phyloP scores from a whole-genome alignment of 1,284 basidiomycete species.

The Cryptococcus jaspeensis region DNA sequence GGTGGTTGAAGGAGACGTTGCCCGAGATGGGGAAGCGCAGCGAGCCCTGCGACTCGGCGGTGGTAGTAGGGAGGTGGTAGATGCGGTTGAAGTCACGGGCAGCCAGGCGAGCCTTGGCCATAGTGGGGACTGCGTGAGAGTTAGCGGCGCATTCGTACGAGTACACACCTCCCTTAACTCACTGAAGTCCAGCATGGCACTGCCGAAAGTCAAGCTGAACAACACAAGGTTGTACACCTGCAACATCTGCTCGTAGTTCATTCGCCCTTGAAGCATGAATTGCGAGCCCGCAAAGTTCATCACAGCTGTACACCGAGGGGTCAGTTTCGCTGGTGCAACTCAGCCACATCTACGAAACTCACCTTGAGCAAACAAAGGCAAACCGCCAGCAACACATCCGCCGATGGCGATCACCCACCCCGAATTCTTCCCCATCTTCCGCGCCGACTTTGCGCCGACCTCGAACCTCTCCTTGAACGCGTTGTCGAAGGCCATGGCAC shows the following conservation, averaged over 20 bases:
- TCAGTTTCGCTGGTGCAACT: background rate
- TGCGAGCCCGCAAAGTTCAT: conserved; percentile 86
- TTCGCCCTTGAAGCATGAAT: conserved; percentile 74
- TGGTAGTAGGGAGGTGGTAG: conserved; percentile 59
- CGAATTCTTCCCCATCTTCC: conserved; percentile 67
- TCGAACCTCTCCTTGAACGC: conserved; percentile 72
- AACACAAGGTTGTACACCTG: conserved; percentile 87
- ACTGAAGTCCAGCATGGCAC: conserved; percentile 86
- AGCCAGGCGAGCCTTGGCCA: conserved; percentile 76
- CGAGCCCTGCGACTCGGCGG: conserved; percentile 67
- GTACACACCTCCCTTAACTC: conserved; percentile 47
- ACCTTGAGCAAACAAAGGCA: conserved; percentile 81
- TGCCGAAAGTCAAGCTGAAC: conserved; percentile 88
- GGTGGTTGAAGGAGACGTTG: conserved; percentile 65
- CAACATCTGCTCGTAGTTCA: conserved; percentile 83
- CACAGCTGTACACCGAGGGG: conserved; percentile 58
- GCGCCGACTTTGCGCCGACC: conserved; percentile 61
- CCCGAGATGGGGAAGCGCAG: conserved; percentile 66
- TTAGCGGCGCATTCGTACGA: conserved; percentile 5
- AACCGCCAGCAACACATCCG: conserved; percentile 71
- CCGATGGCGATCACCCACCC: conserved; percentile 83
- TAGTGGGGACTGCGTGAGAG: conserved; percentile 63
- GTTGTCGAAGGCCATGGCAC: conserved; percentile 82
- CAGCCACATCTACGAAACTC: conserved; percentile 13
- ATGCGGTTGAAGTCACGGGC: conserved; percentile 73